A percentile compares a stretch with the other conserved stretches of the same genome.
These are phyloP conservation scores for Fusarium luffae DNA, from an alignment of 2,329 filamentous ascomycete species.

Conservation along the genomic window DNA sequence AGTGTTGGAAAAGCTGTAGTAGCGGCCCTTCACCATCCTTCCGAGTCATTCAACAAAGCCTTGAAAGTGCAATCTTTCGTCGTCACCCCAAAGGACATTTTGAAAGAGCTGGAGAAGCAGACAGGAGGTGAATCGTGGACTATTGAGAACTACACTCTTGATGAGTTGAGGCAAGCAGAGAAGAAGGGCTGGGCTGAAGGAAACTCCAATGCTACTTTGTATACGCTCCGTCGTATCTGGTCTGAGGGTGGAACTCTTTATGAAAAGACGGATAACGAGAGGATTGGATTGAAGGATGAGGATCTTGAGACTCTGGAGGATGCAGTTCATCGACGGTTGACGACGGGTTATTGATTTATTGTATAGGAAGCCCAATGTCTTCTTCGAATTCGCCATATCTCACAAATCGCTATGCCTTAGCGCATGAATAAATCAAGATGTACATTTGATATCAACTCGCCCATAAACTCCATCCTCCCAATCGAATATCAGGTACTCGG, in stretches of 20 bases:
- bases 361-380: too few species aligned
- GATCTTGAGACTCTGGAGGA: slow-evolving; percentile 63
- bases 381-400: not conserved
- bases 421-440: too few species aligned
- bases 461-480: too few species aligned
- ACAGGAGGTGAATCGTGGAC: slow-evolving; percentile 62
- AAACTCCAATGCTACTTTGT: slow-evolving; percentile 62
- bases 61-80: slow-evolving; percentile 79
- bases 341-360: slow-evolving; percentile 32
- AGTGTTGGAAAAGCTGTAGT: slow-evolving; percentile 75
- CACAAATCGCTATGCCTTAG: too few species aligned
- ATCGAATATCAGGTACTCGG: too few species aligned
- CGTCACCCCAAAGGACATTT: slow-evolving; percentile 69
- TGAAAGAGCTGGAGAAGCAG: slow-evolving; percentile 76
- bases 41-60: slow-evolving; percentile 63
- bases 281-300: slow-evolving; percentile 61
- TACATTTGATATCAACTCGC: not conserved
- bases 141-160: slow-evolving; percentile 55
- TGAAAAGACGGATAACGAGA: slow-evolving; percentile 72
- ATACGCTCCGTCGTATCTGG: slow-evolving; percentile 77
- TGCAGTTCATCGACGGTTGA: slow-evolving; percentile 34
- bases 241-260: slow-evolving; percentile 78
- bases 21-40: slow-evolving; percentile 68
- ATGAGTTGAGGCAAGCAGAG: slow-evolving; percentile 67
- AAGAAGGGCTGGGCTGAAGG: slow-evolving; percentile 66